Percentiles rank a stretch among this genome's conserved stretches.
These are phyloP conservation scores for Lomentospora prolificans DNA, from an alignment of 2,329 filamentous ascomycete species.

Conservation along the genomic window DNA sequence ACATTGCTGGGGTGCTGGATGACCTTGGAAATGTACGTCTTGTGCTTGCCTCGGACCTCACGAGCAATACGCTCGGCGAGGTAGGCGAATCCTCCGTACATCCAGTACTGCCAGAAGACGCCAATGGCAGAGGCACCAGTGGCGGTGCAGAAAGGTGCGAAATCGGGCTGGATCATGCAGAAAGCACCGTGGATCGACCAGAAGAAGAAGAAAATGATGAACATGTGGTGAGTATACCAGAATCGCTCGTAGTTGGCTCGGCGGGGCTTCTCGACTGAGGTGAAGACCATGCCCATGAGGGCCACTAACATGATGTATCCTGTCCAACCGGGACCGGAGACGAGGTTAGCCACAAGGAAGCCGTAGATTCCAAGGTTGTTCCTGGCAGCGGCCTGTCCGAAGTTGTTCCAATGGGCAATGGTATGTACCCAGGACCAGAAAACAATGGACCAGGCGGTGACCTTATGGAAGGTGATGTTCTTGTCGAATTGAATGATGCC, in stretches of 20 bases:
- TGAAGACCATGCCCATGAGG: conserved; percentile 68
- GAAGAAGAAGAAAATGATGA: conserved; percentile 81
- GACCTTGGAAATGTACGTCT: conserved; percentile 80
- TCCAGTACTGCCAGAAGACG: conserved; percentile 86
- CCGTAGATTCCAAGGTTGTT: conserved; percentile 71
- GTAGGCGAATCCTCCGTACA: conserved; percentile 73
- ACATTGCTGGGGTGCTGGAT: conserved; percentile 85
- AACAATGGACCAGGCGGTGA: conserved; percentile 76
- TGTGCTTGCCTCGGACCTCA: conserved; percentile 70
- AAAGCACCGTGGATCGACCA: conserved; percentile 85
- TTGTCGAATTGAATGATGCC: conserved; percentile 84
- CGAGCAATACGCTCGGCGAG: conserved; percentile 69
- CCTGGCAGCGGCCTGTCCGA: conserved; percentile 64
- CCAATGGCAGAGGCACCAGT: conserved; percentile 56
- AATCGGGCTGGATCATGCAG: conserved; percentile 83
- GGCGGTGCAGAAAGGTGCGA: conserved; percentile 66
- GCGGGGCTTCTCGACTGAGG: conserved; percentile 66
- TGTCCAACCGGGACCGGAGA: conserved; percentile 74
- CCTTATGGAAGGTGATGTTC: conserved; percentile 83
- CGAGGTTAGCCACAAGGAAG: conserved; percentile 67
- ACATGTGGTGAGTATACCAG: conserved; percentile 86
- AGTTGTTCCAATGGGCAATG: conserved; percentile 80
- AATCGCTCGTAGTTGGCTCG: conserved; percentile 80
- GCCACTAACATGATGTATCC: conserved; percentile 76
- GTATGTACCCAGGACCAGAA: conserved; percentile 84